Base-by-base conservation (phyloP, 805 yeast species). In the Metschnikowia lochheadii region DNA sequence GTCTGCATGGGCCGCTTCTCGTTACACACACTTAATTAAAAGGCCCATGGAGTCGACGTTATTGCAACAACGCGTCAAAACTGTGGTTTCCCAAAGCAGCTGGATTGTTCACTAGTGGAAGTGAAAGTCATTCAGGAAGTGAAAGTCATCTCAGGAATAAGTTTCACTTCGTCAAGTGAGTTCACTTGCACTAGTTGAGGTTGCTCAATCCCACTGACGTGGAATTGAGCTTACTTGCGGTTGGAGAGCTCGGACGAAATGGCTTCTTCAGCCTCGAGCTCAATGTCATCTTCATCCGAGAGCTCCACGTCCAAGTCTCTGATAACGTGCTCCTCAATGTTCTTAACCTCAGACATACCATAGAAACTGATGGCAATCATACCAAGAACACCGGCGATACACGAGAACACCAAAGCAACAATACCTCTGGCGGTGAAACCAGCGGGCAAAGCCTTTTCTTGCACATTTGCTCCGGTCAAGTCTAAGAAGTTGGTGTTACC, bases 381-480 rank as follows among this genome's bases (percentile, higher is more conserved):
- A 69, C 99, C 99, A 17, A 89, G 69, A 55, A 89, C 65, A 63
- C 94, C 99, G 45, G 96, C 81, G 59, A 92, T 63, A 76, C 88
- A 81, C 6, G 97, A 89, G 78, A 94, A 92, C 17, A 86, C 92
- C 68, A 94, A 74, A 11, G 98, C 98, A 48, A 92, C 96, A 66
- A 86, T 84, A 76, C 99, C 99, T 65, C 86, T 84, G 51, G 96
- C 88, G 46, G 98, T 92, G 81, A 94, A 94, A 17, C 97, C 97
- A 41, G 77, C 65, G 42, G 98, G 98, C 62, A 94, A 79, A 39
- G 70, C 59, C 56, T 75, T 73, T 33, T 57, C 73, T 73, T 91
- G 97, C 37, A 78, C 75, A 65, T 85, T 84, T 73, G 89, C 82
- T 54, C 95, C 95, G 10, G 76, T 68, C 59, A 94, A 77, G 67